Evolutionary conservation across 495 filamentous ascomycete species (phyloP), one percentile per base, ranked within the genome.

Genomic region (Tuber brumale): DNA sequence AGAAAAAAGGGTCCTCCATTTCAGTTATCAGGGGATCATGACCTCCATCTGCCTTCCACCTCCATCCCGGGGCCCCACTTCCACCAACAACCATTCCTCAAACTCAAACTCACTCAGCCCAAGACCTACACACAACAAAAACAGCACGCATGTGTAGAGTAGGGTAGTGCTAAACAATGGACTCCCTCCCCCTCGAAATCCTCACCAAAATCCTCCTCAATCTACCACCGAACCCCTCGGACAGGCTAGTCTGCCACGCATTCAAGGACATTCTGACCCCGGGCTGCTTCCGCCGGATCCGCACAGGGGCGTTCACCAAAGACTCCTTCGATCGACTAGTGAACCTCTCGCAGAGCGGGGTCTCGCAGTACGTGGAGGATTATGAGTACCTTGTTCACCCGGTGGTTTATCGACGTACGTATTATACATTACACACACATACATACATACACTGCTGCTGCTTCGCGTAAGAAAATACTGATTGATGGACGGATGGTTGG

Each of bases 321-420:
- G 75, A 78, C 35, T 70, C 75, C 14, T 81, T 81, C 66, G 79
- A 81, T 41, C 71, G 75, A 14, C 69, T 81, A 3, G 72, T 81
- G 41, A 57, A 73, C 23, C 72, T 81, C 37, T 81, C 79, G 1
- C 79, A 81, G 46, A 81, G 78, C 57, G 46, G 44, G 21, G 48
- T 81, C 72, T 75, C 79, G 7, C 51, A 35, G 27, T 75, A 70
- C 51, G 79, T 81, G 16, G 41, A 71, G 10, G 78, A 75, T n/a
- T 81, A 70, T 27, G 79, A 81, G 72, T 81, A 81, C 57, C 27
- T 35, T 35, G 57, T 66, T 66, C 57, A 66, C 27, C 57, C 57
- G 14, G 14, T 4, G 57, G 57, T 35, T 35, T 66, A 66, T 66
- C 57, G 27, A 66, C 57, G 57, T 66, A 66, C 14, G 57, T 66